Evolutionary conservation across 2,329 filamentous ascomycete species (phyloP).

Genomic region (Paecilomyces formosus): DNA sequence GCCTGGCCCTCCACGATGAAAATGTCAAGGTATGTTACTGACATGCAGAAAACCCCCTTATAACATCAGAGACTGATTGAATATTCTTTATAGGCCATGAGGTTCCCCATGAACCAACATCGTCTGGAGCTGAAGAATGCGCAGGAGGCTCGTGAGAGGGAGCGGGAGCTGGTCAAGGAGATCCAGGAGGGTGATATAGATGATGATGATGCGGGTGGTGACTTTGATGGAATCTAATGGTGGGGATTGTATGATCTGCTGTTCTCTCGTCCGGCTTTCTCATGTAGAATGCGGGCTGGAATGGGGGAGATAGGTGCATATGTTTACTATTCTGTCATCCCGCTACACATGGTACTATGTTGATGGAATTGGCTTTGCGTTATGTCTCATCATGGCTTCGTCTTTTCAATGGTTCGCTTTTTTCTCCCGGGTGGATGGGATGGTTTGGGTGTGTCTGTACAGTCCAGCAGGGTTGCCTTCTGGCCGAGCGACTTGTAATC

Average conservation of each 20-base stretch:
- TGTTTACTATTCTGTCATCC: background rate
- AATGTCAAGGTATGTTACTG: slow-evolving; percentile 73
- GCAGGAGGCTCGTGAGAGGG: slow-evolving; percentile 92
- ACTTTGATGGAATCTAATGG: slow-evolving; percentile 87
- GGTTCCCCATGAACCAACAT: slow-evolving; percentile 99
- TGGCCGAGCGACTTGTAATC: slow-evolving; percentile 2
- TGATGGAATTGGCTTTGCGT: slow-evolving; percentile 2
- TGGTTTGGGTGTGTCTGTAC: slow-evolving; percentile 12
- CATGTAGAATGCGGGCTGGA: background rate
- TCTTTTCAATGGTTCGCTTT: background rate
- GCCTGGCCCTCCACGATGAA: slow-evolving; percentile 87
- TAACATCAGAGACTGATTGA: slow-evolving; percentile 10
- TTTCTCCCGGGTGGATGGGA: slow-evolving; percentile 4
- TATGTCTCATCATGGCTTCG: slow-evolving; percentile 1
- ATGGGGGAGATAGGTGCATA: background rate
- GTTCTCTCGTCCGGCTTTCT: background rate
- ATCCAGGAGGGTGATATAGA: slow-evolving; percentile 97
- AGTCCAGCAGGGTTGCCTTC: slow-evolving; percentile 11
- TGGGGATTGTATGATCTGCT: slow-evolving; percentile 2
- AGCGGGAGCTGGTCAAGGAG: slow-evolving; percentile 96
- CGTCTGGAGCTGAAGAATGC: slow-evolving; percentile 95
- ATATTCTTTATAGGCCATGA: slow-evolving; percentile 65
- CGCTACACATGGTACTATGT: background rate
- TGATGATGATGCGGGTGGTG: slow-evolving; percentile 89
- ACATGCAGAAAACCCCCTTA: background rate